Percentiles rank a stretch among this genome's conserved stretches.
phyloP scores from a whole-genome alignment of 1,139 yeast genomes.

The Meyerozyma carpophila region DNA sequence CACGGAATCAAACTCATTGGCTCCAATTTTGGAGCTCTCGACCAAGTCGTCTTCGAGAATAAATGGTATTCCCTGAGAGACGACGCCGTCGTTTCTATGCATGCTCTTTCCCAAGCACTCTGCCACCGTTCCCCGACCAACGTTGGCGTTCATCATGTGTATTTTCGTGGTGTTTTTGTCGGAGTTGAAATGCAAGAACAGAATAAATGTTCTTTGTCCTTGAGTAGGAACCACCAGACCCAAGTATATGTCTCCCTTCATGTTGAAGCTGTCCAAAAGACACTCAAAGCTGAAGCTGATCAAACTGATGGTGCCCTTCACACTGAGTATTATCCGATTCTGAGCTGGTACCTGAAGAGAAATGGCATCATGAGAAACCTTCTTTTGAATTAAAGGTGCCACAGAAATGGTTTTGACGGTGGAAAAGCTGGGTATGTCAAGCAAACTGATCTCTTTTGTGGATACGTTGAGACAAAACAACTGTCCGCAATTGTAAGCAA shows the following conservation, averaged over 20 bases:
- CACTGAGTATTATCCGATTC: slow-evolving; percentile 41
- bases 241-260: slow-evolving; percentile 23
- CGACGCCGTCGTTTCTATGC: slow-evolving; percentile 6
- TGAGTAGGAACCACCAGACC: slow-evolving; percentile 34
- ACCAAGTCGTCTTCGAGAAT: slow-evolving; percentile 21
- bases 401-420: slow-evolving; percentile 17
- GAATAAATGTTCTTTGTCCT: slow-evolving; percentile 37
- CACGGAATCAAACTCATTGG: slow-evolving; percentile 19
- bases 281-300: slow-evolving; percentile 42
- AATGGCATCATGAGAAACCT: slow-evolving; percentile 7
- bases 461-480: slow-evolving; percentile 21
- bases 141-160: slow-evolving; percentile 49
- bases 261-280: slow-evolving; percentile 31
- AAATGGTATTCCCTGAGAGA: slow-evolving; percentile 25
- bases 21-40: slow-evolving; percentile 14
- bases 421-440: slow-evolving; percentile 20
- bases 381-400: slow-evolving; percentile 10
- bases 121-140: slow-evolving; percentile 65
- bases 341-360: slow-evolving; percentile 27
- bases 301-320: slow-evolving; percentile 33
- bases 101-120: slow-evolving; percentile 72
- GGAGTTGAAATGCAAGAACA: slow-evolving; percentile 35
- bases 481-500: slow-evolving; percentile 22
- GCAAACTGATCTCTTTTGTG: slow-evolving; percentile 13
- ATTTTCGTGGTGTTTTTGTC: slow-evolving; percentile 41